Evolutionary conservation across 805 yeast genomes (phyloP).

Genomic region (Spencermartinsiella europaea): DNA sequence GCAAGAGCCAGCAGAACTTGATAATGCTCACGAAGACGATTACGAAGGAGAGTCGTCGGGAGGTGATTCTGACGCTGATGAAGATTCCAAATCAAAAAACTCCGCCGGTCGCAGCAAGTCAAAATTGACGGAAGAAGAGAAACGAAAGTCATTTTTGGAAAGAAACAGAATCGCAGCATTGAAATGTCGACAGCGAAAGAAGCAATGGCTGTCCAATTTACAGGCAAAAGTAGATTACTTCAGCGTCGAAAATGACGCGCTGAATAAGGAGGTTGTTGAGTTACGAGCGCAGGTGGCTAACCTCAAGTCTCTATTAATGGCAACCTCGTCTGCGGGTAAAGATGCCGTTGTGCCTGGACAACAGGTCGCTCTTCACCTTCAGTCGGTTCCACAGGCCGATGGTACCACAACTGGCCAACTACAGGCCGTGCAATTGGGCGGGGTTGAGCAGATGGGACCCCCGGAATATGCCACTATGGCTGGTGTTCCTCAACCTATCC

Average conservation of each 20-base stretch:
- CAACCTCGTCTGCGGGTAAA: slow-evolving; percentile 13
- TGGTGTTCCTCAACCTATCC: too few relatives aligned
- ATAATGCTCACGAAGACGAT: slow-evolving; percentile 7
- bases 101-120: background rate
- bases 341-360: slow-evolving; percentile 2
- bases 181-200: slow-evolving; percentile 91
- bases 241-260: slow-evolving; percentile 61
- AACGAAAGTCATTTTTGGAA: slow-evolving; percentile 72
- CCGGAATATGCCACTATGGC: too few relatives aligned
- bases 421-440: too few relatives aligned
- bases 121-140: slow-evolving; percentile 61
- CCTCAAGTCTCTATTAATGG: slow-evolving; percentile 25
- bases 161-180: slow-evolving; percentile 93
- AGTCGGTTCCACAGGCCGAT: too few relatives aligned
- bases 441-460: too few relatives aligned
- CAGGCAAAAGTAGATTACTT: slow-evolving; percentile 72
- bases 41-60: slow-evolving; percentile 4
- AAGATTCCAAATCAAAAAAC: slow-evolving; percentile 3
- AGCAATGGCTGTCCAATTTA: slow-evolving; percentile 77
- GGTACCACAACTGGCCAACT: too few relatives aligned
- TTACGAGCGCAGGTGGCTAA: slow-evolving; percentile 54
- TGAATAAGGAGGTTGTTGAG: slow-evolving; percentile 53
- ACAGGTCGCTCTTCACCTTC: too few relatives aligned
- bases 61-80: slow-evolving; percentile 5
- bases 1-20: too few relatives aligned